phyloP scores from a whole-genome alignment of 345 rosid species.

The Ricinus communis region DNA sequence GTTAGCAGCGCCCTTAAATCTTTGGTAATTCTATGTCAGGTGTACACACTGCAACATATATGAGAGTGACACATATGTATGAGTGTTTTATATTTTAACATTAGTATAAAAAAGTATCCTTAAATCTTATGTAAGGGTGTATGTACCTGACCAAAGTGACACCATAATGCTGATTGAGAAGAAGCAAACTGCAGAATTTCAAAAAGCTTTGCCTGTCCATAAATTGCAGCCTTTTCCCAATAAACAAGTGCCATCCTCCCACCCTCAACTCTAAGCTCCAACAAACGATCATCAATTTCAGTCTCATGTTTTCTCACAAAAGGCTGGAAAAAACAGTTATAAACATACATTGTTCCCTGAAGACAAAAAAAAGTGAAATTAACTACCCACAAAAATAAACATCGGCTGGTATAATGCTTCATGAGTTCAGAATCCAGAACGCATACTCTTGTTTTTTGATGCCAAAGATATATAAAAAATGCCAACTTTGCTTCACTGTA shows the following conservation, averaged over 20 bases:
- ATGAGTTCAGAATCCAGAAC: neutral
- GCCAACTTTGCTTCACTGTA: slow-evolving; percentile 82
- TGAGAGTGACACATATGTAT: too few relatives aligned
- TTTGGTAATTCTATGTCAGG: too few relatives aligned
- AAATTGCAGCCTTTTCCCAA: slow-evolving; percentile 28
- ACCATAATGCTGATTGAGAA: slow-evolving; percentile 31
- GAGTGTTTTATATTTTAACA: too few relatives aligned
- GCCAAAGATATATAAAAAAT: slow-evolving; percentile 72
- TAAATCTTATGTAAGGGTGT: too few relatives aligned
- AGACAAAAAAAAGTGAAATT: neutral
- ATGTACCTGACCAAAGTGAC: slow-evolving; percentile 43
- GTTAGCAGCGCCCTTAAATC: too few relatives aligned
- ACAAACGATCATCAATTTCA: slow-evolving; percentile 23
- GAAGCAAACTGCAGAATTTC: slow-evolving; percentile 23
- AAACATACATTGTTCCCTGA: slow-evolving; percentile 27
- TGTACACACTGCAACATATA: too few relatives aligned
- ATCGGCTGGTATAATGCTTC: neutral
- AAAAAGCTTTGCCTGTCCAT: slow-evolving; percentile 18
- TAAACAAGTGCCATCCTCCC: slow-evolving; percentile 18
- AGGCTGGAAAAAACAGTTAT: slow-evolving; percentile 21
- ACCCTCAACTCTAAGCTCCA: slow-evolving; percentile 18
- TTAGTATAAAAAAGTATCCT: too few relatives aligned
- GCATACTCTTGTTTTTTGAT: slow-evolving; percentile 69
- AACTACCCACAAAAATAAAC: neutral
- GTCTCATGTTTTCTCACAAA: slow-evolving; percentile 23